These are phyloP conservation scores for Mycothermus thermophilus DNA, from an alignment of 495 filamentous ascomycete species.

Conservation along the genomic window DNA sequence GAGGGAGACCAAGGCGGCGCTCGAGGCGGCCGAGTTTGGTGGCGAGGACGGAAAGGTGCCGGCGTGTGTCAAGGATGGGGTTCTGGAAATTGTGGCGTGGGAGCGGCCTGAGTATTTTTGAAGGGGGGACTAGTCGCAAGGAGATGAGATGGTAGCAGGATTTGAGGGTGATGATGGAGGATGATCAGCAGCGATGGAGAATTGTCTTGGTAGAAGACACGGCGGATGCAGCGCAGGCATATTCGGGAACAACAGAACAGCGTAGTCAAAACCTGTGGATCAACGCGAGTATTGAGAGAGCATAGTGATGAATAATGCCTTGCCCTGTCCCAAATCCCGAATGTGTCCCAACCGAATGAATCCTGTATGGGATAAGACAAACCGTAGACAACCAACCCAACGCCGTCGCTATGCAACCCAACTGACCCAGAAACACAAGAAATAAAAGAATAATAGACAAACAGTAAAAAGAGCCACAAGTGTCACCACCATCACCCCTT, in stretches of 20 bases:
- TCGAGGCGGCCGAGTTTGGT: constrained; percentile 10
- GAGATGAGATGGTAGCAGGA: no score
- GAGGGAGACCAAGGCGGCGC: constrained; percentile 7
- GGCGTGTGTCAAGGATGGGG: background rate
- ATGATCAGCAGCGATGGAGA: no score
- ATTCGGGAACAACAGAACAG: no score
- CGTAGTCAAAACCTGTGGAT: no score
- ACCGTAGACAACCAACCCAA: background rate
- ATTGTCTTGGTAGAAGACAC: background rate
- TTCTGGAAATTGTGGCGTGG: constrained; percentile 4
- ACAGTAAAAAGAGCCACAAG: no score
- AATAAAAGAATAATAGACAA: no score
- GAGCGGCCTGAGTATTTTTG: constrained; percentile 3
- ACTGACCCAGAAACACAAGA: background rate
- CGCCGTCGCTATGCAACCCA: constrained; percentile 5
- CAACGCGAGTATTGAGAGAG: background rate
- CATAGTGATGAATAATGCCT: background rate
- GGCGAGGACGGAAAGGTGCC: constrained; percentile 10
- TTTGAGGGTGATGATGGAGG: background rate
- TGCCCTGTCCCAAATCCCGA: background rate
- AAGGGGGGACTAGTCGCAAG: no score
- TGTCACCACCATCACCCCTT: constrained; percentile 3
- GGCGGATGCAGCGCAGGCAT: background rate
- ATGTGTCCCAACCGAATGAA: background rate
- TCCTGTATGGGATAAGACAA: background rate